These are phyloP conservation scores for Dryadomyces quercus-mongolicae DNA, from an alignment of 2,329 filamentous ascomycete species.

Conservation along the genomic window DNA sequence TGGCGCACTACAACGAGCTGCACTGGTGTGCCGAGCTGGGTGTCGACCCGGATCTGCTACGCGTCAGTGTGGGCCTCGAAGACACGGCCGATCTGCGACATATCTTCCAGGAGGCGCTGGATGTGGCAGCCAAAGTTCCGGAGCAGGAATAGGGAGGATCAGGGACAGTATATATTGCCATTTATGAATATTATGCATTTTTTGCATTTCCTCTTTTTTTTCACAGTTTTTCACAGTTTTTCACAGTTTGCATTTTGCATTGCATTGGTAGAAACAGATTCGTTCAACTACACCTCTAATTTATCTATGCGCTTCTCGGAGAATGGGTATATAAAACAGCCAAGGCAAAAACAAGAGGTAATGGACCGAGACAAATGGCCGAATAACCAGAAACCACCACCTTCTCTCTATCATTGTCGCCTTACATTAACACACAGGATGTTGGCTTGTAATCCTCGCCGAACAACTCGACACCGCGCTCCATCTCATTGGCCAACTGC, in stretches of 20 bases:
- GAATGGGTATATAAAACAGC: background rate
- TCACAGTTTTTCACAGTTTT: too few species aligned
- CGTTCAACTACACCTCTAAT: too few species aligned
- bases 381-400: background rate
- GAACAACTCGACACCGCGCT: constrained; percentile 61
- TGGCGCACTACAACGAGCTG: constrained; percentile 85
- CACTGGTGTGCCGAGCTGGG: constrained; percentile 81
- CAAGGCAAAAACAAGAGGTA: background rate
- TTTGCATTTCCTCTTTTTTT: too few species aligned
- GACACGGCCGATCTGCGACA: constrained; percentile 53
- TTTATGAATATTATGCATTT: background rate
- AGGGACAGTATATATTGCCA: background rate
- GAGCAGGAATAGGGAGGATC: background rate
- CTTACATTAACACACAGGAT: constrained; percentile 48
- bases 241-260: too few species aligned
- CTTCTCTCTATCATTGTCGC: background rate
- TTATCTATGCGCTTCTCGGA: background rate
- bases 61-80: constrained; percentile 85
- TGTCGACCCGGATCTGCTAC: constrained; percentile 66
- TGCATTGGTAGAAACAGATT: too few species aligned
- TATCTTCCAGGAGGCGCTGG: constrained; percentile 58
- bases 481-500: constrained; percentile 58
- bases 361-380: too few species aligned
- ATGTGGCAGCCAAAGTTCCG: constrained; percentile 31
- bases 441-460: constrained; percentile 51